Percentiles rank a stretch among this genome's conserved stretches.
Evolutionary conservation across 176 grass and related monocot species (phyloP).

Genomic region (Triticum urartu): DNA sequence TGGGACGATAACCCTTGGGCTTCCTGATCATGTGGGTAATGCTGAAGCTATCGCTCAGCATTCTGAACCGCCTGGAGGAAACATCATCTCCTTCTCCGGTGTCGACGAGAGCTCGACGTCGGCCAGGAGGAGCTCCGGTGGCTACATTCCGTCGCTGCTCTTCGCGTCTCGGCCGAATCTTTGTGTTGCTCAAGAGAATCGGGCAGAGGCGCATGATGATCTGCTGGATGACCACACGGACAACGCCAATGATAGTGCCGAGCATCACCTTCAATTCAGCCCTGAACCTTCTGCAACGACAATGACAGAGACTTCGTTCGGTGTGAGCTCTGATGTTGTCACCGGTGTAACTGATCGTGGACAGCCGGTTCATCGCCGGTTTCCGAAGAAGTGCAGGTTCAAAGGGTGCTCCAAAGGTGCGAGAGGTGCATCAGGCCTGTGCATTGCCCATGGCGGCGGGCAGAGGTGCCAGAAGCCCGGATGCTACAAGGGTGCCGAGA

Average conservation of each 20-base stretch:
- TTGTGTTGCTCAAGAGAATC: not conserved
- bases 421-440: constrained; percentile 60
- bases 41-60: not conserved
- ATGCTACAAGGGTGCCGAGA: constrained; percentile 74
- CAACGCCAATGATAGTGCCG: not conserved
- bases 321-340: constrained; percentile 34
- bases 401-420: constrained; percentile 72
- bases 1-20: constrained; percentile 43
- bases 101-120: constrained; percentile 70
- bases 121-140: constrained; percentile 57
- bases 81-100: constrained; percentile 35
- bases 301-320: constrained; percentile 46
- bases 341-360: constrained; percentile 4
- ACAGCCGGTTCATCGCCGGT: constrained; percentile 29
- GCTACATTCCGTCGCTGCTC: constrained; percentile 49
- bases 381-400: constrained; percentile 76
- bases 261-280: constrained; percentile 35
- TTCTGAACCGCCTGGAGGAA: not conserved
- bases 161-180: not conserved
- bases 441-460: constrained; percentile 74
- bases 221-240: not conserved
- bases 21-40: not conserved
- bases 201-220: not conserved
- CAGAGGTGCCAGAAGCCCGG: constrained; percentile 75
- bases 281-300: constrained; percentile 42